Evolutionary conservation across 2,329 filamentous ascomycete species (phyloP).

Genomic region (Fusarium sp.): DNA sequence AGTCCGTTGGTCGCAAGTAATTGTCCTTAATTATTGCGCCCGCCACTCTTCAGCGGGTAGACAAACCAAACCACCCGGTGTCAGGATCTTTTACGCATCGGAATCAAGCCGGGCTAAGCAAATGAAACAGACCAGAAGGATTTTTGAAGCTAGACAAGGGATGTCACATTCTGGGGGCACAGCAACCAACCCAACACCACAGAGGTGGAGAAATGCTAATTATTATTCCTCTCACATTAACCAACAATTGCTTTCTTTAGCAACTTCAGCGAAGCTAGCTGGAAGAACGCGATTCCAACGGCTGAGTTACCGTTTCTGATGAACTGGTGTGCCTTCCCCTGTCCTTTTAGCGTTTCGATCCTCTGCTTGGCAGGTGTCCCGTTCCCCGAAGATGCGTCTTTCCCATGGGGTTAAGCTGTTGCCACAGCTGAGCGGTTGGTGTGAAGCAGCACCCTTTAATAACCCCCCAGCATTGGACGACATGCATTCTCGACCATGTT

Average conservation of each 20-base stretch:
- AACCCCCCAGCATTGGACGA: neutral
- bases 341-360: conserved; percentile 14
- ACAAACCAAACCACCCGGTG: conserved; percentile 3
- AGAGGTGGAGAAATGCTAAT: neutral
- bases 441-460: neutral
- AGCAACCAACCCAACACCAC: neutral
- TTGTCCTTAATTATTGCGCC: neutral
- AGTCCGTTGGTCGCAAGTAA: neutral
- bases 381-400: neutral
- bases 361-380: conserved; percentile 2
- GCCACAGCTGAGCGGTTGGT: neutral
- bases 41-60: conserved; percentile 4
- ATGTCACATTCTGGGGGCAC: neutral
- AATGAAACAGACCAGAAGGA: conserved; percentile 1
- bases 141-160: neutral
- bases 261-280: neutral
- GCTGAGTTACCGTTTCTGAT: neutral
- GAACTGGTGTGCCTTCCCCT: conserved; percentile 7
- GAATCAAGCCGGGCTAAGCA: neutral
- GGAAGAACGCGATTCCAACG: neutral
- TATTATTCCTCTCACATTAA: neutral
- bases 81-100: neutral
- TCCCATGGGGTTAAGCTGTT: neutral
- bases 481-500: neutral
- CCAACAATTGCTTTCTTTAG: neutral